Evolutionary conservation across 2,329 filamentous ascomycete species (phyloP).

Genomic region (Uncinocarpus reesii): DNA sequence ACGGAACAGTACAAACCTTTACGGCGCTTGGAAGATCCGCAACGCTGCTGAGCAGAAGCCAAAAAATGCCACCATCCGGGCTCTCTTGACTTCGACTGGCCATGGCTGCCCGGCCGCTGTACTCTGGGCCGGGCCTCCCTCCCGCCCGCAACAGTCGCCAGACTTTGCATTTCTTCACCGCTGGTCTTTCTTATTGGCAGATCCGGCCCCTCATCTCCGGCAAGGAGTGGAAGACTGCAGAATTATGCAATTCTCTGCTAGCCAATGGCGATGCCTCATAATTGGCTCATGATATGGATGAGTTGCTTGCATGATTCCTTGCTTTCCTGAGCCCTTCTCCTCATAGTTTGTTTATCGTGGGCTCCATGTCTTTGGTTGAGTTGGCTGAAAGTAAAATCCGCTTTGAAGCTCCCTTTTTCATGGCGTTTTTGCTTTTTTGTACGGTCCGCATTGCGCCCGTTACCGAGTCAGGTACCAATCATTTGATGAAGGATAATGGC

Average conservation of each 20-base stretch:
- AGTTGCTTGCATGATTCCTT: constrained; percentile 5
- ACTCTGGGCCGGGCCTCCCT: constrained; percentile 22
- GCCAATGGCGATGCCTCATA: neutral
- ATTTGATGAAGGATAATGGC: constrained; percentile 1
- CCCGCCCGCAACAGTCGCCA: constrained; percentile 16
- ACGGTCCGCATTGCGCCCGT: constrained; percentile 1
- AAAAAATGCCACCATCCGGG: neutral
- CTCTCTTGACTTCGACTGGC: neutral
- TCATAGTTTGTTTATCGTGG: neutral
- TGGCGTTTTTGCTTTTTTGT: constrained; percentile 3
- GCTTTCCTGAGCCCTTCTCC: neutral
- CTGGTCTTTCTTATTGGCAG: constrained; percentile 10
- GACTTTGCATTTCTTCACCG: constrained; percentile 13
- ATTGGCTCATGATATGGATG: neutral
- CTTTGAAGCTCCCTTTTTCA: constrained; percentile 1
- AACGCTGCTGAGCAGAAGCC: neutral
- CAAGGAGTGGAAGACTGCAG: neutral
- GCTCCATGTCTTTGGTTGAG: constrained; percentile 8
- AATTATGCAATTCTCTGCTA: neutral
- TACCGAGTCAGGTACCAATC: constrained; percentile 14
- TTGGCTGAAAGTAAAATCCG: constrained; percentile 14
- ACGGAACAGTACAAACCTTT: neutral
- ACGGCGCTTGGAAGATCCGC: neutral
- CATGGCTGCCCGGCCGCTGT: neutral
- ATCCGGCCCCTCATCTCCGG: neutral